Evolutionary conservation across 1,139 yeast genomes (phyloP).

Genomic region (Fermentozyma sake): DNA sequence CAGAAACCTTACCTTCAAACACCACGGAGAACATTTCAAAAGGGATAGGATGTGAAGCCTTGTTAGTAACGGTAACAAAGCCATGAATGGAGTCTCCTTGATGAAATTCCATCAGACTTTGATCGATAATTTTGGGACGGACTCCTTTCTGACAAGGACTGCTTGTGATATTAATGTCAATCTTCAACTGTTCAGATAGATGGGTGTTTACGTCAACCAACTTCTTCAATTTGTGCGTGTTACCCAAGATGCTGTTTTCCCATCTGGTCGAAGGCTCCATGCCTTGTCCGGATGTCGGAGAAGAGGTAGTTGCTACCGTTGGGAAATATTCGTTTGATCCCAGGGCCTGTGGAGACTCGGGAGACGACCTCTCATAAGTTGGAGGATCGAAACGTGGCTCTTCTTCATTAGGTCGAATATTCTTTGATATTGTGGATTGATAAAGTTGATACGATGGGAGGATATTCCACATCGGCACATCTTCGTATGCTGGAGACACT

Average conservation of each 20-base stretch:
- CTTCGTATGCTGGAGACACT: constrained; percentile 21
- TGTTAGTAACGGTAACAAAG: constrained; percentile 43
- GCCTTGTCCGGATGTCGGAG: neutral
- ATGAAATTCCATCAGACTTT: constrained; percentile 13
- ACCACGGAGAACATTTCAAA: constrained; percentile 59
- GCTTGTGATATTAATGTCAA: constrained; percentile 16
- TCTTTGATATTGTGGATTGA: constrained; percentile 22
- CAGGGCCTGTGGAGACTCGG: constrained; percentile 4
- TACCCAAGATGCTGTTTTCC: constrained; percentile 24
- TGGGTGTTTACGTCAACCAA: constrained; percentile 11
- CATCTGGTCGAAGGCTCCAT: constrained; percentile 10
- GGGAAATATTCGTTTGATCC: constrained; percentile 3
- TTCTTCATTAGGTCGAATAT: constrained; percentile 19
- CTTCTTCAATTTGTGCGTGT: constrained; percentile 20
- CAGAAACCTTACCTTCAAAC: constrained; percentile 42
- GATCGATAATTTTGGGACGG: constrained; percentile 12
- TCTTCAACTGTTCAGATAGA: constrained; percentile 12
- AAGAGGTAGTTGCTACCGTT: neutral
- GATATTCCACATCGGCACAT: constrained; percentile 24
- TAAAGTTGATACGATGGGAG: constrained; percentile 24
- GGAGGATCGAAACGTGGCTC: constrained; percentile 20
- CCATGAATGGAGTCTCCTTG: constrained; percentile 42
- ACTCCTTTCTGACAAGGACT: constrained; percentile 13
- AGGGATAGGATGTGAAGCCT: constrained; percentile 32
- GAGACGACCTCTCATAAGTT: constrained; percentile 12